A percentile compares a stretch with the other conserved stretches of the same genome.
These are phyloP conservation scores for Catharanthus roseus DNA, from an alignment of 257 asterid species.

Conservation along the genomic window DNA sequence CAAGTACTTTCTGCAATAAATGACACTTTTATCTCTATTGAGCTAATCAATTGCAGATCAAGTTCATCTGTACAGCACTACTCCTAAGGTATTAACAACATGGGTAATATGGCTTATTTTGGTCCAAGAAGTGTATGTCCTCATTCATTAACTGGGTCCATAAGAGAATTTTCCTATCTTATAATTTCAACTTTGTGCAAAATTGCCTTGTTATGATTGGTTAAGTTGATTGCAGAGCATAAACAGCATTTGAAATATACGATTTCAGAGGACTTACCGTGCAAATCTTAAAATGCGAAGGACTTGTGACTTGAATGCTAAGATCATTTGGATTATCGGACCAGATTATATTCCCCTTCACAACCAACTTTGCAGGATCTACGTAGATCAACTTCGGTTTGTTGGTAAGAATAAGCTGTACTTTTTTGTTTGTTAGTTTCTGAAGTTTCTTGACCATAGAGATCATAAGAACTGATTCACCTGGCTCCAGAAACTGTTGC, in stretches of 20 bases:
- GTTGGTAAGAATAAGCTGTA: constrained; percentile 92
- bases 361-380: constrained; percentile 73
- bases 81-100: too few relatives aligned
- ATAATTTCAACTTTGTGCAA: neutral
- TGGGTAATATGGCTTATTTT: too few relatives aligned
- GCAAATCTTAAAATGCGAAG: constrained; percentile 82
- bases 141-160: too few relatives aligned
- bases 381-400: constrained; percentile 85
- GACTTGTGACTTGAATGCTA: constrained; percentile 76
- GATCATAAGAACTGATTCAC: constrained; percentile 96
- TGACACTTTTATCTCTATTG: too few relatives aligned
- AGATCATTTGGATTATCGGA: constrained; percentile 87
- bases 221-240: neutral
- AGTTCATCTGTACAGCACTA: too few relatives aligned
- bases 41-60: too few relatives aligned
- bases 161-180: too few relatives aligned
- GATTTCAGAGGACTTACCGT: constrained; percentile 49
- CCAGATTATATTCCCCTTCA: constrained; percentile 83
- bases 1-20: too few relatives aligned
- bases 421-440: constrained; percentile 89
- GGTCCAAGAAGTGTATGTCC: too few relatives aligned
- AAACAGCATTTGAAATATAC: neutral
- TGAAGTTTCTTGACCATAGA: constrained; percentile 87
- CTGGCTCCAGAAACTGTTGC: constrained; percentile 95
- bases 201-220: neutral